Conservation (phyloP, 371 early-diverging fungal genomes). For the Syncephalastrum racemosum region DNA sequence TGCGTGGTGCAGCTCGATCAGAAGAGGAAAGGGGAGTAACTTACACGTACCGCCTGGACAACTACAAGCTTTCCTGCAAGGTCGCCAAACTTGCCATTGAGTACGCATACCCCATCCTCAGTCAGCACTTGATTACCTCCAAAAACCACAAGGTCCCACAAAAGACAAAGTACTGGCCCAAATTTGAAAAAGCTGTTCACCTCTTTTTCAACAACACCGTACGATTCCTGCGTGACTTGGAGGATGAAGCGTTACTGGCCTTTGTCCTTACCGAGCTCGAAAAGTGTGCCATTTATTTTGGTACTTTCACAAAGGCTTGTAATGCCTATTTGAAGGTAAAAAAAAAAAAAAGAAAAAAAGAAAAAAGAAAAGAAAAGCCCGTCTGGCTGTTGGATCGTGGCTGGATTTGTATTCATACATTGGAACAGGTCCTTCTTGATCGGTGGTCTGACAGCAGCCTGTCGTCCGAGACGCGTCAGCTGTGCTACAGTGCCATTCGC, state of each 20-base stretch:
- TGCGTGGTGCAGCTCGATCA: slow-evolving; percentile 76
- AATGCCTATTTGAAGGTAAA: slow-evolving; percentile 77
- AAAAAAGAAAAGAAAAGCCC: too few relatives aligned
- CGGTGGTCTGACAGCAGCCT: slow-evolving; percentile 63
- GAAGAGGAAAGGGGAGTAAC: slow-evolving; percentile 47
- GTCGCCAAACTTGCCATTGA: slow-evolving; percentile 62
- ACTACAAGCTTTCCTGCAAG: slow-evolving; percentile 77
- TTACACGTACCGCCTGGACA: slow-evolving; percentile 68
- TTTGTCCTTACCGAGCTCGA: slow-evolving; percentile 79
- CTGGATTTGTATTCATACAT: not conserved
- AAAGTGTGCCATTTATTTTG: slow-evolving; percentile 72
- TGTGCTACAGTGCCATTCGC: slow-evolving; percentile 45
- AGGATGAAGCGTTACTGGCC: slow-evolving; percentile 77
- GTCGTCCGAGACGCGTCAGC: slow-evolving; percentile 65
- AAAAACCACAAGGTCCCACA: slow-evolving; percentile 55
- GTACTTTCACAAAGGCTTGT: slow-evolving; percentile 78
- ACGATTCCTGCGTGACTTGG: slow-evolving; percentile 73
- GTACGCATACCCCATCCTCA: slow-evolving; percentile 56
- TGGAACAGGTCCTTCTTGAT: slow-evolving; percentile 48
- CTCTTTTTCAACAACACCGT: slow-evolving; percentile 74
- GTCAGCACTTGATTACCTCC: slow-evolving; percentile 55
- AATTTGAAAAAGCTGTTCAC: slow-evolving; percentile 71
- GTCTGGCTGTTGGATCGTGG: not conserved
- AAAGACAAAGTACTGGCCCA: slow-evolving; percentile 73
- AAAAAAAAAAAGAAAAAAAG: too few relatives aligned